These are phyloP conservation scores for Eucalyptus brandiana DNA, from an alignment of 345 rosid genomes.

Conservation along the genomic window DNA sequence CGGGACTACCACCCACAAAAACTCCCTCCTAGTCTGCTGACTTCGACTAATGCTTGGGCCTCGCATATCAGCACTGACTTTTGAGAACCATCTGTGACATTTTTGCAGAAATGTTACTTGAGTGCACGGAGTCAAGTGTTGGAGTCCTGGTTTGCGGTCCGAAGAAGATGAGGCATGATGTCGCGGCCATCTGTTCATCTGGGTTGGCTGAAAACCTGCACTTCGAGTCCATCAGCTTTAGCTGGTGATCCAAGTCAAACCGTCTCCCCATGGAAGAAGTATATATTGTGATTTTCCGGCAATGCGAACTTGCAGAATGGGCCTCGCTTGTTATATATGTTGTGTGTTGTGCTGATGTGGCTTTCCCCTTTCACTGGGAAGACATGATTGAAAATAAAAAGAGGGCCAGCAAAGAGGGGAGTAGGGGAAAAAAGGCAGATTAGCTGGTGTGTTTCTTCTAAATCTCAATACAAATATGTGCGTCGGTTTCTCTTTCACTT, in stretches of 20 bases:
- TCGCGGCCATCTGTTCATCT: constrained; percentile 48
- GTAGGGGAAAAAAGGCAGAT: not conserved
- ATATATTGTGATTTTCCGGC: not conserved
- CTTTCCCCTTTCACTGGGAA: not conserved
- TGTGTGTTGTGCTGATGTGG: not conserved
- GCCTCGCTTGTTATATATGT: not conserved
- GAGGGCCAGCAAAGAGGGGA: not conserved
- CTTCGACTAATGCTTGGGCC: not conserved
- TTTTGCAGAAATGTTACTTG: constrained; percentile 35
- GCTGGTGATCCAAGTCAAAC: constrained; percentile 34
- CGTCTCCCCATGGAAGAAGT: not conserved
- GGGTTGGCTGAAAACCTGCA: constrained; percentile 39
- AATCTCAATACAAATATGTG: not conserved
- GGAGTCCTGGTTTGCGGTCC: constrained; percentile 79
- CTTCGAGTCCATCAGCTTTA: constrained; percentile 70
- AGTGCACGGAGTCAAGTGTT: constrained; percentile 32
- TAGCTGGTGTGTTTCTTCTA: not conserved
- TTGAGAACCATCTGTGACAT: not conserved
- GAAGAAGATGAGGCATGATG: constrained; percentile 54
- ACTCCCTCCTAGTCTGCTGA: not conserved
- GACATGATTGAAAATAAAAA: not conserved
- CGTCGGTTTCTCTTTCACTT: not conserved
- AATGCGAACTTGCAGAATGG: not conserved
- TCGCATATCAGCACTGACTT: not conserved
- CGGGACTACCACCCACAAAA: not conserved